phyloP scores from a whole-genome alignment of 2,329 filamentous ascomycete species.

The Xylariaceae sp. region DNA sequence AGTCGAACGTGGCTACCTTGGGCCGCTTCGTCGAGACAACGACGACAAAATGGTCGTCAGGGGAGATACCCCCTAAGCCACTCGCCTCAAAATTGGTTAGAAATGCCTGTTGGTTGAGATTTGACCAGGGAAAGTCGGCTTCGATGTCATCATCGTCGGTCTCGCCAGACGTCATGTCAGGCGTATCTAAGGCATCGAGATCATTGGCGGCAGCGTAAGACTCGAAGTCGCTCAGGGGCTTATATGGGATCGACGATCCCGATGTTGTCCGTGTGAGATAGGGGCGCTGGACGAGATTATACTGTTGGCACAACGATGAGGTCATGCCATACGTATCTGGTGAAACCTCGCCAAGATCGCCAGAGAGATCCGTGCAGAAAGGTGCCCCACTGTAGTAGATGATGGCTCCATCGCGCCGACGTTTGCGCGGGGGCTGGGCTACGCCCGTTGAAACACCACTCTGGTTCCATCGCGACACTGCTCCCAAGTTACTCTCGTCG shows the following conservation, averaged over 20 bases:
- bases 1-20: conserved; percentile 16
- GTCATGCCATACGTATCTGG: conserved; percentile 45
- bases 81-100: conserved; percentile 48
- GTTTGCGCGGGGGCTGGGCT: conserved; percentile 41
- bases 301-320: conserved; percentile 36
- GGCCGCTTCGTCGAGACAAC: conserved; percentile 49
- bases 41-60: conserved; percentile 62
- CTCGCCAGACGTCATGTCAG: conserved; percentile 30
- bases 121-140: conserved; percentile 45
- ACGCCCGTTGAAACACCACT: conserved; percentile 37
- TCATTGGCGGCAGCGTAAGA: conserved; percentile 24
- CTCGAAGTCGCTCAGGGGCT: conserved; percentile 45
- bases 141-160: conserved; percentile 38
- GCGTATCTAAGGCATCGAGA: conserved; percentile 28
- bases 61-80: conserved; percentile 55
- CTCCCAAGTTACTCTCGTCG: conserved; percentile 47
- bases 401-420: conserved; percentile 66
- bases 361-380: conserved; percentile 77
- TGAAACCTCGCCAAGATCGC: conserved; percentile 52
- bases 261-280: conserved; percentile 36
- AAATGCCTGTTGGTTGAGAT: conserved; percentile 36
- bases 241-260: conserved; percentile 46
- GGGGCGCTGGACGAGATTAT: conserved; percentile 25
- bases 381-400: conserved; percentile 79
- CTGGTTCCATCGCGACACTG: conserved; percentile 42